Base-by-base conservation (phyloP, 2,329 filamentous ascomycete species). In the Catunica adiposa region DNA sequence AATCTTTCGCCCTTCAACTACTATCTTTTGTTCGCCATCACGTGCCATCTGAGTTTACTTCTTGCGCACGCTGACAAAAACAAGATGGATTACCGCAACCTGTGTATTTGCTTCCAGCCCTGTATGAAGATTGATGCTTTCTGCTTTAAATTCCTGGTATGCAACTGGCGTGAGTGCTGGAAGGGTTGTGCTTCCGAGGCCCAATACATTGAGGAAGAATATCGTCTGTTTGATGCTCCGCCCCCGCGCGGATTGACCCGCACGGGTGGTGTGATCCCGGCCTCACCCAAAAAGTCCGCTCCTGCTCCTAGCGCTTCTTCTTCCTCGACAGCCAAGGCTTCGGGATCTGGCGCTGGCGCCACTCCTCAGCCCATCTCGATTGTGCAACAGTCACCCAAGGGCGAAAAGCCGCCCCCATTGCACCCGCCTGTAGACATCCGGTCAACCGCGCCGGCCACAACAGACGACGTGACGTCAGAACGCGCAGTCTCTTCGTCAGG, bases 1-100 rank as follows among this genome's bases (percentile, higher is more conserved):
- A 89, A 87, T 62, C 76, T 97, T n/a, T 86, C 90, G 5, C 90
- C 90, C 0, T 96, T 92, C 74, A 94, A 96, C 70, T 97, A 97
- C 70, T 96, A 97, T 65, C 83, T 97, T 14, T 80, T 97, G 4
- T 97, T 97, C 66, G 90, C 90, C 63, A 95, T 96, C 62, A 97
- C 90, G 34, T 96, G 90, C 68, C 90, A 97, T 64, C 81, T 97
- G 51, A 95, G 89, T 63, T 77, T 96, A 25, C 77, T 97, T 8
- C 82, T 95, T 62, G 89, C 87, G 1, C 90, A 94, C 67, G 85
- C 89, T 23, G 87, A 94, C 61, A 89, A 90, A 73, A 97, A 96
- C 77, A 95, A 94, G 72, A 97, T 97, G 90, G 88, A 94, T 66
- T 95, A 90, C 66, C 82, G 87, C 65, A 96, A 96, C 61, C 73